Base-by-base conservation (phyloP, 306 rosid genomes). In the Prunus davidiana region DNA sequence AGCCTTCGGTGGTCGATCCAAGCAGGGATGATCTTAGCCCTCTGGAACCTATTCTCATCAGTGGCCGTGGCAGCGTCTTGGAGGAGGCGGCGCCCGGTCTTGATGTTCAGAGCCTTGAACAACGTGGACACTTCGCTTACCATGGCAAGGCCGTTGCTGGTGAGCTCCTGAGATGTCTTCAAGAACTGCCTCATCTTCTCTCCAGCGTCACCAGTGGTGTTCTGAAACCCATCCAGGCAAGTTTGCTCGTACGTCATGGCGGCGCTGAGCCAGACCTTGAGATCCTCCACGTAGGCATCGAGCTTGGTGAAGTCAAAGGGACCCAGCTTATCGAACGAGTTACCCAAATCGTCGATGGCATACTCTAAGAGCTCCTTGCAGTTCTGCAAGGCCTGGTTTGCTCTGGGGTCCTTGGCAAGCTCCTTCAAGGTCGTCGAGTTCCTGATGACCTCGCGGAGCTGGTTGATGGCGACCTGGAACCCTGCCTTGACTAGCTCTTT, bases 91-190 rank as follows among this genome's bases (percentile, higher is more conserved):
- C 89, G 80, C 45, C 20, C 22, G 0, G 67, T 0, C 22, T 80
- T 47, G 7, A 81, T 10, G 20, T 65, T 25, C 10, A 20, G 6
- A 19, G 45, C 12, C 22, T 15, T 68, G 27, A 86, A 0, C 4
- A 89, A 0, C 2, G 43, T 27, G 1, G 80, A 56, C 11, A 83
- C 28, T 4, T 79, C 85, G 18, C 54, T 24, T 25, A 91, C 80
- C 84, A 94, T 87, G 27, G 87, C 97, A 15, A 91, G 76, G 1
- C 90, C 96, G 74, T 91, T 91, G 77, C 58, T 80, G 4, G 89
- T 91, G 14, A 94, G 76, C 79, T 88, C 85, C 56, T 77, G 47
- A 0, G 94, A 76, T 0, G 75, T 71, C 2, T 88, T 86, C 79
- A 94, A 22, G 13, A 62, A 38, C 18, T 27, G 2, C 3, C 75